A percentile compares a stretch with the other conserved stretches of the same genome.
These are phyloP conservation scores for Colletotrichum costaricense DNA, from an alignment of 2,329 filamentous ascomycete genomes.

Conservation along the genomic window DNA sequence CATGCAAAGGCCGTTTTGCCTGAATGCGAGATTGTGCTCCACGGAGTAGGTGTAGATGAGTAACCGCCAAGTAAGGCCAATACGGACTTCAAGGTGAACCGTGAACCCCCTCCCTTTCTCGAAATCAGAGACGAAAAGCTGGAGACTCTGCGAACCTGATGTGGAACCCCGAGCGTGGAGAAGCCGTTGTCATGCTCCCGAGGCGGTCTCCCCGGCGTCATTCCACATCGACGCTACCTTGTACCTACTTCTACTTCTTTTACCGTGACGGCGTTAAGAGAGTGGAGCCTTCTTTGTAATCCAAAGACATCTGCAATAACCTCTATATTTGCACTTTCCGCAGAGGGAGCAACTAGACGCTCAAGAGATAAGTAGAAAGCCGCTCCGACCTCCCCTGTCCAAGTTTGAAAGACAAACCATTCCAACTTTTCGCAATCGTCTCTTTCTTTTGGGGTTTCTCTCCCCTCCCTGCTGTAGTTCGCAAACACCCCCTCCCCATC, in stretches of 20 bases:
- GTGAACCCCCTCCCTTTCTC: neutral
- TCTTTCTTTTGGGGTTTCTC: neutral
- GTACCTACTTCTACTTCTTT: too few relatives aligned
- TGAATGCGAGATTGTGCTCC: neutral
- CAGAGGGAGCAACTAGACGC: neutral
- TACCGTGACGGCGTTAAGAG: neutral
- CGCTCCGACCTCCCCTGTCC: conserved; percentile 30
- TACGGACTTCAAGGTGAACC: neutral
- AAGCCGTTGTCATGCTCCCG: neutral
- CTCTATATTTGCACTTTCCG: neutral
- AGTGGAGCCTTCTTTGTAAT: neutral
- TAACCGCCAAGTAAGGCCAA: neutral
- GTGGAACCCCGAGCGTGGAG: neutral
- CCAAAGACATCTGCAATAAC: neutral
- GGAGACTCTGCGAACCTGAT: neutral
- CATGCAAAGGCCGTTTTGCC: neutral
- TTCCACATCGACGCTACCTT: too few relatives aligned
- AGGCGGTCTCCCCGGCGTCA: neutral
- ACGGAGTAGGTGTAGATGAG: neutral
- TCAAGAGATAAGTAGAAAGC: conserved; percentile 16
- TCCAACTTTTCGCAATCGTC: conserved; percentile 13
- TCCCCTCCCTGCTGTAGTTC: neutral
- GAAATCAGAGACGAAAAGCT: neutral
- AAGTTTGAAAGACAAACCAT: conserved; percentile 20
- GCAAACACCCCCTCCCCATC: neutral